Evolutionary conservation across 805 yeast species (phyloP).

Genomic region (Wickerhamiella australiensis): DNA sequence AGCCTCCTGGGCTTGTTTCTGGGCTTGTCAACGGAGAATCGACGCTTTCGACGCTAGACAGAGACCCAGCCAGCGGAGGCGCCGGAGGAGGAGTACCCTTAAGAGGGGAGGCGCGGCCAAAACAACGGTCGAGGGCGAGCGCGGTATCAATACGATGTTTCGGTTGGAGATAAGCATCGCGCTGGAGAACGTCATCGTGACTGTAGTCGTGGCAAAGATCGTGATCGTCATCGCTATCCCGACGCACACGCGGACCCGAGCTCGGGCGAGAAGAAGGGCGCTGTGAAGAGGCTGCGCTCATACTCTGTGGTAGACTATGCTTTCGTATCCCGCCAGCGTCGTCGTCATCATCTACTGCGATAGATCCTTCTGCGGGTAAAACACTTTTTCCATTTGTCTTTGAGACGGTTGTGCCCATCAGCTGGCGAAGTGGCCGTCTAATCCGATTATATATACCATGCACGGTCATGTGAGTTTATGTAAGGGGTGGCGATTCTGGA

Average conservation of each 20-base stretch:
- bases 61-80: slow-evolving; percentile 3
- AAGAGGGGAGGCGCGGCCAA: background rate
- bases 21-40: slow-evolving; percentile 12
- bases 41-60: background rate
- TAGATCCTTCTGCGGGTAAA: slow-evolving; percentile 11
- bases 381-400: slow-evolving; percentile 17
- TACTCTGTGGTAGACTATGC: slow-evolving; percentile 4
- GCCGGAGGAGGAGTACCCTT: background rate
- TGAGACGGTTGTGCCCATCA: slow-evolving; percentile 16
- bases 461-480: slow-evolving; percentile 10
- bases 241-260: slow-evolving; percentile 8
- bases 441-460: slow-evolving; percentile 6
- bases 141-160: slow-evolving; percentile 3
- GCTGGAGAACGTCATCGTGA: background rate
- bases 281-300: background rate
- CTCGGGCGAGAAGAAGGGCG: too few species aligned
- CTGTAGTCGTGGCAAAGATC: background rate
- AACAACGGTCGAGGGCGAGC: slow-evolving; percentile 6
- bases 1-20: slow-evolving; percentile 1
- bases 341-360: slow-evolving; percentile 24
- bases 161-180: background rate
- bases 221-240: background rate
- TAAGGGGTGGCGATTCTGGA: background rate
- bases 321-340: slow-evolving; percentile 24
- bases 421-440: background rate